These are phyloP conservation scores for Fusarium mundagurra DNA, from an alignment of 2,329 filamentous ascomycete genomes.

Conservation along the genomic window DNA sequence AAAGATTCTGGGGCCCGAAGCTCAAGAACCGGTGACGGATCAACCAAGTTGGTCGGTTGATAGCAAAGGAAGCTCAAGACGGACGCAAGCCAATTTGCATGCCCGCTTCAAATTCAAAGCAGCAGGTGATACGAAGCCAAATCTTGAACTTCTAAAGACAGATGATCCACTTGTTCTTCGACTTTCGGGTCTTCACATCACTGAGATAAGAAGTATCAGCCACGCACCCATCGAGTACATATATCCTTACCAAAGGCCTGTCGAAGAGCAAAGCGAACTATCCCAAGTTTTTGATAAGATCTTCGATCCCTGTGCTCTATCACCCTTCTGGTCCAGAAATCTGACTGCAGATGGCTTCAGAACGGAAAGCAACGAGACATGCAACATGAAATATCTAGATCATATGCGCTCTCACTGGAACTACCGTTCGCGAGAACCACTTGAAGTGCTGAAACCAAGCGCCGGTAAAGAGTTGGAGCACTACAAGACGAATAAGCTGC, in stretches of 20 bases:
- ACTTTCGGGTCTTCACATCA: not conserved
- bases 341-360: not conserved
- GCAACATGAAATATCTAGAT: constrained; percentile 13
- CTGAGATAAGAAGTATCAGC: constrained; percentile 6
- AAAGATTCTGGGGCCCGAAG: not conserved
- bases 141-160: not conserved
- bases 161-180: not conserved
- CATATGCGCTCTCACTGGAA: constrained; percentile 20
- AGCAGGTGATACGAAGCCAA: not conserved
- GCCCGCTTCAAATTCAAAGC: constrained; percentile 20
- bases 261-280: not conserved
- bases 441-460: not conserved
- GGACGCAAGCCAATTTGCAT: constrained; percentile 10
- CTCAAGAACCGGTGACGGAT: accelerated
- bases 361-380: not conserved
- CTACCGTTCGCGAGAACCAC: not conserved
- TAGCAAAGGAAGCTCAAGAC: constrained; percentile 15
- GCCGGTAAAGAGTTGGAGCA: accelerated
- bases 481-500: constrained; percentile 5
- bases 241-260: not conserved
- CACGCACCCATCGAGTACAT: constrained; percentile 14
- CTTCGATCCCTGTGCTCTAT: constrained; percentile 22
- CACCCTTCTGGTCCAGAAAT: constrained; percentile 13
- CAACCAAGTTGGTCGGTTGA: constrained; percentile 24
- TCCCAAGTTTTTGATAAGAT: constrained; percentile 11